A percentile compares a stretch with the other conserved stretches of the same genome.
Evolutionary conservation across 75 land plant species (phyloP).

Genomic region (Ceratopteris richardii): DNA sequence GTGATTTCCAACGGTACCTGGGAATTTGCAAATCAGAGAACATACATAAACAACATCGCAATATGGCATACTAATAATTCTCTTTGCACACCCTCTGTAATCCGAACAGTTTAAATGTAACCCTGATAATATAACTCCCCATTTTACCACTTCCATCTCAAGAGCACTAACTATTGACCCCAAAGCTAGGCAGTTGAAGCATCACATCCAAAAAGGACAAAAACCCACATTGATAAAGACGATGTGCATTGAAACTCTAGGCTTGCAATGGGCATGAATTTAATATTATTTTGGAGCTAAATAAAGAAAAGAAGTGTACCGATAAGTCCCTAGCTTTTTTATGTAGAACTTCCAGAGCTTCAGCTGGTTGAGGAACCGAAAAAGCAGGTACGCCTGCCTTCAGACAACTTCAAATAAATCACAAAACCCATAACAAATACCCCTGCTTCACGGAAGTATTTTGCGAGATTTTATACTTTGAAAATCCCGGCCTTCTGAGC

Average conservation of each 20-base stretch:
- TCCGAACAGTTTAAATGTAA: too few relatives aligned
- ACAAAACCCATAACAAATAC: not conserved
- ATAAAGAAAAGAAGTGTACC: constrained; percentile 19
- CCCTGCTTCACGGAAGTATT: too few relatives aligned
- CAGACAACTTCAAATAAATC: constrained; percentile 6
- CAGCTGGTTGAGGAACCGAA: constrained; percentile 86
- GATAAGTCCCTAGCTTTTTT: constrained; percentile 51
- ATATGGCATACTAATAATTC: not conserved
- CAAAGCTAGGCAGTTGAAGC: too few relatives aligned
- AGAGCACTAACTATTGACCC: too few relatives aligned
- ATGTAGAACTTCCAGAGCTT: constrained; percentile 79
- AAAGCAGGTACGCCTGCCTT: constrained; percentile 82
- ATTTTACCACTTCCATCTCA: too few relatives aligned
- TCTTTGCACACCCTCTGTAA: too few relatives aligned
- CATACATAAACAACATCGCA: not conserved
- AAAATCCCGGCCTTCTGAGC: constrained; percentile 96
- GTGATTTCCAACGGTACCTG: constrained; percentile 65
- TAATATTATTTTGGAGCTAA: too few relatives aligned
- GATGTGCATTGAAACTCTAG: too few relatives aligned
- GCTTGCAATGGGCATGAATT: too few relatives aligned
- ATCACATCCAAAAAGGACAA: too few relatives aligned
- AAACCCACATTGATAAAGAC: too few relatives aligned
- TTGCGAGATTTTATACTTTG: constrained; percentile 44
- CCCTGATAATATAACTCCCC: too few relatives aligned
- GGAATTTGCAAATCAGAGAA: not conserved